These are phyloP conservation scores for Hyphodiscus hymeniophilus DNA, from an alignment of 495 filamentous ascomycete species.

Conservation along the genomic window DNA sequence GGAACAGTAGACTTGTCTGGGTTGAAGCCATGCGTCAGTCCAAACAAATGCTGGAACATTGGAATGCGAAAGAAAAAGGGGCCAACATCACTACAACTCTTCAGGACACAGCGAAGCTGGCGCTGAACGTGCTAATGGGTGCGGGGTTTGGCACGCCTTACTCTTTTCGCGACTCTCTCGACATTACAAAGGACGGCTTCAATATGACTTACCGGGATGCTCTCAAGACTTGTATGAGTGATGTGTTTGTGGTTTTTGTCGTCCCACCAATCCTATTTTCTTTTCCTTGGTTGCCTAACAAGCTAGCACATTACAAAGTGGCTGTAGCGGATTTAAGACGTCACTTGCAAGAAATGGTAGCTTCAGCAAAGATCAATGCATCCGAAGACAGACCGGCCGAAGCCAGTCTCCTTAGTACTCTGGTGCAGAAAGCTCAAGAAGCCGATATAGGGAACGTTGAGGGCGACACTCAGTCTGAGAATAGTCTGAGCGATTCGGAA, in stretches of 20 bases:
- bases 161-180: constrained; percentile 19
- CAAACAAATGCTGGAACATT: constrained; percentile 29
- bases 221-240: constrained; percentile 26
- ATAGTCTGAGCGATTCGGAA: constrained; percentile 35
- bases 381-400: not conserved
- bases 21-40: constrained; percentile 31
- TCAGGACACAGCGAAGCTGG: constrained; percentile 25
- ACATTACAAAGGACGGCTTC: constrained; percentile 7
- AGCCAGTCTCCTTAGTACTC: not conserved
- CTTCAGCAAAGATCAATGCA: not conserved
- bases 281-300: constrained; percentile 20
- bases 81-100: constrained; percentile 10
- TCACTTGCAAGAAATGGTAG: constrained; percentile 20
- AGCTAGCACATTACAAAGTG: constrained; percentile 18
- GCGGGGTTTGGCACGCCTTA: constrained; percentile 30
- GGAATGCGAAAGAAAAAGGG: constrained; percentile 15
- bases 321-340: constrained; percentile 24
- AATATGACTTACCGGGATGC: constrained; percentile 27
- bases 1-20: constrained; percentile 35
- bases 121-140: constrained; percentile 29
- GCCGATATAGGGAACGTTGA: constrained; percentile 15
- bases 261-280: not conserved
- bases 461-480: constrained; percentile 19
- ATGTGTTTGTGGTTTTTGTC: constrained; percentile 17
- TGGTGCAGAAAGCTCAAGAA: constrained; percentile 26